phyloP scores from a whole-genome alignment of 495 filamentous ascomycete genomes.

The Hypoxylon intermedium region DNA sequence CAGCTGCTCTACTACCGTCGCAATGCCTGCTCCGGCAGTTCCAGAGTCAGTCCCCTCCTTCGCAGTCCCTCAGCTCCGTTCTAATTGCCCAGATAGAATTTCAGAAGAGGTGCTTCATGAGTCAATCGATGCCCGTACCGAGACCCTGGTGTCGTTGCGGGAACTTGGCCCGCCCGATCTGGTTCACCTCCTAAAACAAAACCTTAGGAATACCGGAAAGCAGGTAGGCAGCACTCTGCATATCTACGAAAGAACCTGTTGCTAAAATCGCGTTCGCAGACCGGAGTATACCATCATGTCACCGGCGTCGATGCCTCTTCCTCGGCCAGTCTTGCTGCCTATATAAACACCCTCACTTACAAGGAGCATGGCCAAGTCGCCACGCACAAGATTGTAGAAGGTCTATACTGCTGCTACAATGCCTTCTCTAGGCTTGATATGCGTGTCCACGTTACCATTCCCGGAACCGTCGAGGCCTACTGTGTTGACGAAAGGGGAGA shows the following conservation, averaged over 20 bases:
- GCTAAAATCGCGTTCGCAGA: constrained; percentile 58
- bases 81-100: constrained; percentile 64
- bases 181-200: constrained; percentile 92
- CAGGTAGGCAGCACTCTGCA: constrained; percentile 57
- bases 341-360: constrained; percentile 97
- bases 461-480: constrained; percentile 92
- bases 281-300: constrained; percentile 96
- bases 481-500: constrained; percentile 96
- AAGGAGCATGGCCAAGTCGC: constrained; percentile 77
- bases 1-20: constrained; percentile 42
- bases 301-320: constrained; percentile 97
- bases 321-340: constrained; percentile 93
- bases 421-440: constrained; percentile 97
- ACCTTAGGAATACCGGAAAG: constrained; percentile 66
- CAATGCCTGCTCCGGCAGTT: constrained; percentile 88
- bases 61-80: constrained; percentile 9
- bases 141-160: constrained; percentile 79
- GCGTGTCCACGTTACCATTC: constrained; percentile 96
- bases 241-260: not conserved
- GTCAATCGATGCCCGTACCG: constrained; percentile 87
- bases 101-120: constrained; percentile 89
- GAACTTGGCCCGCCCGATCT: constrained; percentile 96
- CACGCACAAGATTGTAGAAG: constrained; percentile 87
- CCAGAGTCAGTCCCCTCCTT: constrained; percentile 72
- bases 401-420: constrained; percentile 99